Conservation (phyloP, 225 moss, liverwort and hornwort species). For the Marchantia paleacea region DNA sequence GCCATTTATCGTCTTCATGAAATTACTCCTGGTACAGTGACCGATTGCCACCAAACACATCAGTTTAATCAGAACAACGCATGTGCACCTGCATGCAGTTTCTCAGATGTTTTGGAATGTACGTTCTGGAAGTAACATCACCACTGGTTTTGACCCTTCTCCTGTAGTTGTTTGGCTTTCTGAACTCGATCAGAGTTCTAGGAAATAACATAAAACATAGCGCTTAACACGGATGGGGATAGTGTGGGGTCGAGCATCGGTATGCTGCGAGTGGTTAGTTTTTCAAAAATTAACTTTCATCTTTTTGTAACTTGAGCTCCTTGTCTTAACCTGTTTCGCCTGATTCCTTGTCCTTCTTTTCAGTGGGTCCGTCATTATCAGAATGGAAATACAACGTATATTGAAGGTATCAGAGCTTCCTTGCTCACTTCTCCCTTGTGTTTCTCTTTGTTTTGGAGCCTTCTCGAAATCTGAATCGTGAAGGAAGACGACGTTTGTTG, state of each 20-base stretch:
- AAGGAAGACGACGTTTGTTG: background rate
- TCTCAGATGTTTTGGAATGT: too few species aligned
- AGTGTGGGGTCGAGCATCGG: background rate
- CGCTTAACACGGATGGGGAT: background rate
- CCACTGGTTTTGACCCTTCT: too few species aligned
- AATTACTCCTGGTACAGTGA: too few species aligned
- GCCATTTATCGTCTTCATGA: too few species aligned
- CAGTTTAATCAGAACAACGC: too few species aligned
- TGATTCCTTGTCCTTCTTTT: background rate
- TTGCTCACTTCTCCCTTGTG: too few species aligned
- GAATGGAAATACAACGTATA: conserved; percentile 75
- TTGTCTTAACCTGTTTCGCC: background rate
- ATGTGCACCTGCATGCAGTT: too few species aligned
- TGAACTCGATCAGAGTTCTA: too few species aligned
- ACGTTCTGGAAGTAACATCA: too few species aligned
- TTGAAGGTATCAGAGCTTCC: conserved; percentile 57
- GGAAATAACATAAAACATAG: background rate
- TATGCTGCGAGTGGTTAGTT: background rate
- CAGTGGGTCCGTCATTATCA: conserved; percentile 98
- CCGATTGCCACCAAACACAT: too few species aligned
- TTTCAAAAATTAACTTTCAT: background rate
- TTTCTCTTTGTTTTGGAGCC: background rate
- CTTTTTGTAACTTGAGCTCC: background rate
- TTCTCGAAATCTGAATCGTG: background rate
- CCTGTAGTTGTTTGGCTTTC: too few species aligned